Evolutionary conservation across 2,329 filamentous ascomycete species (phyloP).

Genomic region (Leptographium galeiforme): DNA sequence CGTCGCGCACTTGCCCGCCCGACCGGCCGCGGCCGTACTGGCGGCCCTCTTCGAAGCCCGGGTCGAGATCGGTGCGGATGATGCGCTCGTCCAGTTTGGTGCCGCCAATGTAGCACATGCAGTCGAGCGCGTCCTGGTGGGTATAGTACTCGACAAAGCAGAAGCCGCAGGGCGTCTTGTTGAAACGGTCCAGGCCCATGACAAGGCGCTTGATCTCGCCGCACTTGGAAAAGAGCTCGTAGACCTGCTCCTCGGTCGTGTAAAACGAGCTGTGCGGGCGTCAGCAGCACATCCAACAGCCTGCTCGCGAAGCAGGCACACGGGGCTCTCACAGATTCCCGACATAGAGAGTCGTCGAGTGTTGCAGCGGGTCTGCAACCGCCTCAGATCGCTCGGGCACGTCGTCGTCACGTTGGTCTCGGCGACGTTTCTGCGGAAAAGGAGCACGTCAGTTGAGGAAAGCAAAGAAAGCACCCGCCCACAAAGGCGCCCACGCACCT

Average conservation of each 20-base stretch:
- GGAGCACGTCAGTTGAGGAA: conserved; percentile 9
- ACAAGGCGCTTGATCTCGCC: conserved; percentile 96
- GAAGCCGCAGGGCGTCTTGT: conserved; percentile 96
- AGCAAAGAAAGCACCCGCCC: conserved; percentile 6
- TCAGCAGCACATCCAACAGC: neutral
- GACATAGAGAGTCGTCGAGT: conserved; percentile 92
- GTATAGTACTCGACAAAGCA: conserved; percentile 99
- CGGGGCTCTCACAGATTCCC: conserved; percentile 63
- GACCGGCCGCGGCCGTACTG: conserved; percentile 95
- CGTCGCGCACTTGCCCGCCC: conserved; percentile 91
- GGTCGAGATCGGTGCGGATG: conserved; percentile 88
- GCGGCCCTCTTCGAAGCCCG: conserved; percentile 87
- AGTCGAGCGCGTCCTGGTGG: conserved; percentile 91
- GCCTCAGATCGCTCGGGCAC: conserved; percentile 39
- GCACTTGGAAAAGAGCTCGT: conserved; percentile 90
- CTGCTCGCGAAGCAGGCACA: too few species aligned
- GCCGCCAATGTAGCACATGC: conserved; percentile 95
- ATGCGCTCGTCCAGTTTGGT: conserved; percentile 97
- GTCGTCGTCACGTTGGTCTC: conserved; percentile 46
- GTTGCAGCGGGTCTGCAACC: conserved; percentile 66
- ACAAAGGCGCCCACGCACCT: conserved; percentile 38
- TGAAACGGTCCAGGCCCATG: conserved; percentile 94
- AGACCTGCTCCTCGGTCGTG: conserved; percentile 97
- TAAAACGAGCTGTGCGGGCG: conserved; percentile 62
- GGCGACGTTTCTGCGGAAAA: conserved; percentile 43